These are phyloP conservation scores for Rosa chinensis DNA, from an alignment of 306 rosid species.

Conservation along the genomic window DNA sequence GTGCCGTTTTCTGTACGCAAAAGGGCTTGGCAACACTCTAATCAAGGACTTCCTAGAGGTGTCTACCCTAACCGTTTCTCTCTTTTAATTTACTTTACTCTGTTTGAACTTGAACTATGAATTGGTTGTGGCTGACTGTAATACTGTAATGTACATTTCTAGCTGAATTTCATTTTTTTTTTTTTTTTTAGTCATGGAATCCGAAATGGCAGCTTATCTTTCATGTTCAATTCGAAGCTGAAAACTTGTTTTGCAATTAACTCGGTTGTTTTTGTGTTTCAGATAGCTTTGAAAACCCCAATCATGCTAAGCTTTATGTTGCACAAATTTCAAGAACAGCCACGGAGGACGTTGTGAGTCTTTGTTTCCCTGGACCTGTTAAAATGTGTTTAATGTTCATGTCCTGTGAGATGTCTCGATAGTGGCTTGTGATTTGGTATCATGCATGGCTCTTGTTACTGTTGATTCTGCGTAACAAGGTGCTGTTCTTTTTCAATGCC, in stretches of 20 bases:
- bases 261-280: neutral
- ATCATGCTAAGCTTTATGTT: conserved; percentile 66
- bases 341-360: conserved; percentile 62
- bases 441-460: neutral
- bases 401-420: neutral
- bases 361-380: conserved; percentile 12
- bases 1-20: conserved; percentile 29
- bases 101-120: neutral
- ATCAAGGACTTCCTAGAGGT: conserved; percentile 46
- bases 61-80: conserved; percentile 1
- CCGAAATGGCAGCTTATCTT: too few species aligned
- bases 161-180: neutral
- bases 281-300: conserved; percentile 48
- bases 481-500: conserved; percentile 11
- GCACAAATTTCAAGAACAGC: conserved; percentile 73
- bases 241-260: neutral
- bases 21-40: conserved; percentile 39
- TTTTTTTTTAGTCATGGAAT: too few species aligned
- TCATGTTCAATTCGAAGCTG: neutral
- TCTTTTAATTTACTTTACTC: neutral
- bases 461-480: conserved; percentile 9
- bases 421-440: neutral
- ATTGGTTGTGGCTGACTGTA: neutral
- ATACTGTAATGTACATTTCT: neutral
- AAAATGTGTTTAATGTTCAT: neutral